Conservation (phyloP, 2,329 filamentous ascomycete genomes). For the Scleromitrula shiraiana region DNA sequence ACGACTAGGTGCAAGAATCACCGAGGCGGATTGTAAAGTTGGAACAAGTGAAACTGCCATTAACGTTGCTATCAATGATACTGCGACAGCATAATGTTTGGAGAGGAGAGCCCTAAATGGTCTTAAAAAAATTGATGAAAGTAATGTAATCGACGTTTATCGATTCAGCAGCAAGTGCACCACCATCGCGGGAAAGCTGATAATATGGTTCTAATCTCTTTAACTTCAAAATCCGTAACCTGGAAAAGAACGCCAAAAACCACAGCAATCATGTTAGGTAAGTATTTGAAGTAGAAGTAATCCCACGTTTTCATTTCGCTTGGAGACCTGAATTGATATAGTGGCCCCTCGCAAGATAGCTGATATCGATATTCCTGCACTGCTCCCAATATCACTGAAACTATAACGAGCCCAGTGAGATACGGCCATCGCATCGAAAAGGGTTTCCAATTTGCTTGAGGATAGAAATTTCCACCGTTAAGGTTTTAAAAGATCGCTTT, state of each 20-base stretch:
- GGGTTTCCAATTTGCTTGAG: slow-evolving; percentile 59
- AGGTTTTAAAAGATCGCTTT: slow-evolving; percentile 22
- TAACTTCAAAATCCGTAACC: slow-evolving; percentile 57
- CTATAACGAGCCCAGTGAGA: slow-evolving; percentile 42
- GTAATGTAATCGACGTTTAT: slow-evolving; percentile 62
- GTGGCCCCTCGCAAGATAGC: slow-evolving; percentile 36
- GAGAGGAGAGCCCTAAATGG: slow-evolving; percentile 55
- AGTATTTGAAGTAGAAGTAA: slow-evolving; percentile 57
- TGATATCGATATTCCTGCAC: slow-evolving; percentile 49
- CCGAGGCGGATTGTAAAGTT: slow-evolving; percentile 55
- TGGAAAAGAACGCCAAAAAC: slow-evolving; percentile 59
- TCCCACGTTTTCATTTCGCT: slow-evolving; percentile 40
- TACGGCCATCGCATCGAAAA: slow-evolving; percentile 58
- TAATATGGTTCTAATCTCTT: slow-evolving; percentile 60
- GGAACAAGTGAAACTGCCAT: slow-evolving; percentile 62
- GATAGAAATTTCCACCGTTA: slow-evolving; percentile 48
- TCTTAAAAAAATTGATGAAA: slow-evolving; percentile 54
- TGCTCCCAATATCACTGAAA: slow-evolving; percentile 45
- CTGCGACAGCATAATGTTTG: slow-evolving; percentile 59
- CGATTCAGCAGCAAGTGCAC: slow-evolving; percentile 55
- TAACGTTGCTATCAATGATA: slow-evolving; percentile 56
- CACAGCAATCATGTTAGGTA: slow-evolving; percentile 53
- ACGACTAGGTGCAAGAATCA: slow-evolving; percentile 48
- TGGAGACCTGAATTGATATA: slow-evolving; percentile 39
- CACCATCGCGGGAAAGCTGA: slow-evolving; percentile 52